phyloP scores from a whole-genome alignment of 768 basidiomycete species.

The Hypholoma fasciculare region DNA sequence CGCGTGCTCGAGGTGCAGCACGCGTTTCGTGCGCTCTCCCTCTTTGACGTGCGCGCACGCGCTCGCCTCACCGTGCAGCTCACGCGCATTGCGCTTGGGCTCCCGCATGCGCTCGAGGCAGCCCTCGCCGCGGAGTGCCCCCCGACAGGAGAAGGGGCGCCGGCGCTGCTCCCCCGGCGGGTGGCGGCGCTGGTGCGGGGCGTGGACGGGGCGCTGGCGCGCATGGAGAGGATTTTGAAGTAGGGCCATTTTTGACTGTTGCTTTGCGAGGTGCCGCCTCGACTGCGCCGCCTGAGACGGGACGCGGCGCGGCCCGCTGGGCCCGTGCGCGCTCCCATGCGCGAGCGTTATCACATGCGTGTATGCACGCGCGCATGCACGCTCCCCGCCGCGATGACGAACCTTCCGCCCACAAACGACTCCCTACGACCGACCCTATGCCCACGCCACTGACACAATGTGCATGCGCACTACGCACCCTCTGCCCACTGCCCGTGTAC shows the following conservation, averaged over 20 bases:
- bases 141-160: conserved; percentile 9
- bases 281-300: background rate
- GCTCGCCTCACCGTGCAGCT: conserved; percentile 76
- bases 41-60: conserved; percentile 75
- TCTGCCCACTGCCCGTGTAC: background rate
- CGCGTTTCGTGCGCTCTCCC: conserved; percentile 71
- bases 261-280: too few species aligned
- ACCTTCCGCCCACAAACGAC: too few species aligned
- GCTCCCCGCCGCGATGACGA: too few species aligned
- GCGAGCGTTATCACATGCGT: background rate
- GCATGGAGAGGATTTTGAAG: conserved; percentile 60
- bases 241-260: background rate
- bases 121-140: conserved; percentile 40
- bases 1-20: conserved; percentile 82
- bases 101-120: conserved; percentile 73
- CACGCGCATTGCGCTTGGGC: conserved; percentile 70
- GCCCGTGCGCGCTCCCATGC: too few species aligned
- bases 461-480: too few species aligned
- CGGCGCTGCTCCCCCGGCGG: conserved; percentile 51
- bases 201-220: conserved; percentile 62
- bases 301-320: background rate
- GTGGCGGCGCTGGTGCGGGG: conserved; percentile 61
- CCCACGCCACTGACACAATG: too few species aligned
- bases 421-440: too few species aligned
- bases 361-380: background rate